Evolutionary conservation across 1,284 basidiomycete genomes (phyloP).

Genomic region (Sanghuangporus sanghuang): DNA sequence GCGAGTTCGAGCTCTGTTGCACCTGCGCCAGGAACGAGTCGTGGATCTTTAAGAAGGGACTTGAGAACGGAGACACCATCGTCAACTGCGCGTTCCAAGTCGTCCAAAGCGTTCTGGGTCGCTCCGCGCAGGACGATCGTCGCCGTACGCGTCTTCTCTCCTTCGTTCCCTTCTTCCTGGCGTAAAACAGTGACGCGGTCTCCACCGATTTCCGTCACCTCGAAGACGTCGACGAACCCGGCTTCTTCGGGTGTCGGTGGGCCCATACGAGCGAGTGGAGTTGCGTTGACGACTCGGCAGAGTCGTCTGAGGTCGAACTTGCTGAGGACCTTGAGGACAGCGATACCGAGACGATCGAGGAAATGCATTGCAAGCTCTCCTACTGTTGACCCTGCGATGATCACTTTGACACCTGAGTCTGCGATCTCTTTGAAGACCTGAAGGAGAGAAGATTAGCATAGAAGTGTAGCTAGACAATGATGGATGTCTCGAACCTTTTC

Average conservation of each 20-base stretch:
- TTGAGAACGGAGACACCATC: constrained; percentile 98
- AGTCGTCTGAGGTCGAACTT: constrained; percentile 96
- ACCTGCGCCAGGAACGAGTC: constrained; percentile 92
- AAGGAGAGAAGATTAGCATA: background rate
- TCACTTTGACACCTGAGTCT: constrained; percentile 90
- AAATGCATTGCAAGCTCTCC: constrained; percentile 98
- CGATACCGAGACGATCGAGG: constrained; percentile 90
- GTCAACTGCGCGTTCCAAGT: constrained; percentile 93
- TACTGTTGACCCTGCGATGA: constrained; percentile 89
- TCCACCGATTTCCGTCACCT: constrained; percentile 95
- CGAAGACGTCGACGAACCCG: constrained; percentile 90
- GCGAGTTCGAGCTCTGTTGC: constrained; percentile 92
- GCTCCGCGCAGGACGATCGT: constrained; percentile 97
- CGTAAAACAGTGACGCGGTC: constrained; percentile 97
- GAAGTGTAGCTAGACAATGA: background rate
- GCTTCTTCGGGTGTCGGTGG: constrained; percentile 97
- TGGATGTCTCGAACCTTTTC: constrained; percentile 67
- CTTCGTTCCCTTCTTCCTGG: constrained; percentile 67
- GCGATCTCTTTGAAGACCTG: constrained; percentile 97
- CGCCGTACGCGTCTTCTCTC: constrained; percentile 78
- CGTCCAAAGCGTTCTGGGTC: constrained; percentile 92
- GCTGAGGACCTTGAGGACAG: constrained; percentile 94
- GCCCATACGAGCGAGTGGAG: constrained; percentile 92
- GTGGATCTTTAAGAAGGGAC: constrained; percentile 83
- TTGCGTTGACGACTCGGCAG: constrained; percentile 94